Base-by-base conservation (phyloP, 2,329 filamentous ascomycete species). In the Juglanconis sp. region DNA sequence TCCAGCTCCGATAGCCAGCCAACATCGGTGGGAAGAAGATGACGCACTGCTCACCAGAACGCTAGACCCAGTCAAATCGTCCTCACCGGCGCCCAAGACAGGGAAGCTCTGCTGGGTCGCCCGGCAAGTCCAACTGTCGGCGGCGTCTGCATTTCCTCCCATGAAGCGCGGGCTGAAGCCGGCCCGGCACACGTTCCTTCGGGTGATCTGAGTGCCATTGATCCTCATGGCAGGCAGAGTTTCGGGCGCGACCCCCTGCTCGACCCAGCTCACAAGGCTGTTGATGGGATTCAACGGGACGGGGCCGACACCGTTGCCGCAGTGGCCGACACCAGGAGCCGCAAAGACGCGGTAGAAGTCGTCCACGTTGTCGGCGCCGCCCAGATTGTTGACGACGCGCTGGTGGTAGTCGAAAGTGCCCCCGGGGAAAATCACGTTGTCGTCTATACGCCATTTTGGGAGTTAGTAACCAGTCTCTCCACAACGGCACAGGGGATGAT, bases 271-370 rank as follows among this genome's bases (percentile, higher is more conserved):
- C n/a, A 47, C 44, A 30, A 47, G 44, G 13, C 44, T 47, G 44
- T 47, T 47, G 44, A 47, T 47, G 15, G 44, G 44, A n/a, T 47
- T 47, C 44, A 47, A 10, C 44, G 71, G 70, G 50, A 63, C 57
- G 3, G 64, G 67, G 8, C 71, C 69, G 1, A 42, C 15, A 1
- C 71, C 70, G 8, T 65, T 64, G n/a, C 50, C 56, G 63, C 73
- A 74, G 63, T 75, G 73, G 3, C 58, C 63, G 35, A 73, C 42
- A 0, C 72, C 73, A 0, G 73, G 68, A 4, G 69, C 66, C 24
- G 65, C 56, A 49, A 71, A 75, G 42, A 70, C 65, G 9, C 71
- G 66, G 56, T 70, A 75, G 63, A 70, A 74, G 36, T 65, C 59
- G 53, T 68, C 57, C 4, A 60, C 55, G 6, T 64, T 59, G 0